Evolutionary conservation across 441 rosid genomes (phyloP).

Genomic region (Jatropha multifida): DNA sequence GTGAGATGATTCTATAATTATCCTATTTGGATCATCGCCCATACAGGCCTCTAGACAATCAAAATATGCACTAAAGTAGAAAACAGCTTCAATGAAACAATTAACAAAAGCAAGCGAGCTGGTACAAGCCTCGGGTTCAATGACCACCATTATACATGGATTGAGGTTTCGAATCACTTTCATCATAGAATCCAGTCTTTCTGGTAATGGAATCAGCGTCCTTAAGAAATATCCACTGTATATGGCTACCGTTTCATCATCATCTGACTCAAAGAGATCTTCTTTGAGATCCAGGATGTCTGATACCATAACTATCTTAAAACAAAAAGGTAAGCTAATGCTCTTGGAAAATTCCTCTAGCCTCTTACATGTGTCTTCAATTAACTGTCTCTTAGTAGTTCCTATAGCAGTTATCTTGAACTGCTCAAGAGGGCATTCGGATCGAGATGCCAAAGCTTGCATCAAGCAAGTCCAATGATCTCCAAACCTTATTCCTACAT

Average conservation of each 20-base stretch:
- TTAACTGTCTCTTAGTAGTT: conserved; percentile 16
- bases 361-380: conserved; percentile 44
- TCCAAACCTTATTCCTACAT: conserved; percentile 36
- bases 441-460: conserved; percentile 43
- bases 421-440: conserved; percentile 31
- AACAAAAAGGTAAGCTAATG: conserved; percentile 41
- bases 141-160: conserved; percentile 42
- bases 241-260: conserved; percentile 36
- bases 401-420: conserved; percentile 49
- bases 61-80: conserved; percentile 44
- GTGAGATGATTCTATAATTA: conserved; percentile 6
- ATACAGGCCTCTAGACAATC: conserved; percentile 43
- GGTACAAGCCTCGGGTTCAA: conserved; percentile 36
- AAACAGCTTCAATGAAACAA: conserved; percentile 45
- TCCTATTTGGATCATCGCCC: conserved; percentile 22
- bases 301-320: conserved; percentile 38
- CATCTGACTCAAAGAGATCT: conserved; percentile 32
- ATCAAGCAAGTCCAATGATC: conserved; percentile 49
- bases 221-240: conserved; percentile 18
- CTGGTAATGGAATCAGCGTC: conserved; percentile 27
- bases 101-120: conserved; percentile 41
- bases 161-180: conserved; percentile 35
- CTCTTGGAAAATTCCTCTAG: conserved; percentile 38
- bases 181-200: conserved; percentile 44
- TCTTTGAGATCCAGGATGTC: conserved; percentile 41